These are phyloP conservation scores for Boletus subcaerulescens DNA, from an alignment of 768 basidiomycete genomes.

Conservation along the genomic window DNA sequence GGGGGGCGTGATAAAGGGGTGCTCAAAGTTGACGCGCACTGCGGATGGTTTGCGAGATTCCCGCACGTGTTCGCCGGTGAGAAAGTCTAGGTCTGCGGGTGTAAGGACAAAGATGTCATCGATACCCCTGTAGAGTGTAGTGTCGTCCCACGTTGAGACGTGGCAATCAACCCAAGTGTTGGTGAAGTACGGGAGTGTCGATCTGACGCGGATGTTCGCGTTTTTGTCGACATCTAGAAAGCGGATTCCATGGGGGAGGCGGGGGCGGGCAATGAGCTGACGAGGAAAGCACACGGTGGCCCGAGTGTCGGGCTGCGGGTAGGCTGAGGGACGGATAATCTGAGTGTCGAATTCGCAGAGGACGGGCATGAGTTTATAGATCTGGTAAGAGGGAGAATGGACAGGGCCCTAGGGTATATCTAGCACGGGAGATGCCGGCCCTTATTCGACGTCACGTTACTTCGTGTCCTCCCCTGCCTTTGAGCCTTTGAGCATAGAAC, in stretches of 20 bases:
- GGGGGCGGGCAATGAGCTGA: slow-evolving; percentile 14
- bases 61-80: slow-evolving; percentile 10
- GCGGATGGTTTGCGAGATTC: background rate
- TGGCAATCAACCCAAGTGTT: slow-evolving; percentile 3
- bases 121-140: background rate
- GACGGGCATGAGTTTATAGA: slow-evolving; percentile 6
- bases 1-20: background rate
- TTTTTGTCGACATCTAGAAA: slow-evolving; percentile 1
- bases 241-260: slow-evolving; percentile 16
- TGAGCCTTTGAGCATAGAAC: no score
- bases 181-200: slow-evolving; percentile 5
- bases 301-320: slow-evolving; percentile 6
- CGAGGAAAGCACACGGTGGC: slow-evolving; percentile 11
- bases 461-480: no score
- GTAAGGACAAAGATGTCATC: background rate
- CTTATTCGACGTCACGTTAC: no score
- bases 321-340: background rate
- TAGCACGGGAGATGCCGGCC: no score
- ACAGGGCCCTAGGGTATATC: background rate
- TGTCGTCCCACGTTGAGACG: background rate
- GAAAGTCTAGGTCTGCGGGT: slow-evolving; percentile 13
- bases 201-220: slow-evolving; percentile 10
- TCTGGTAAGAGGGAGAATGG: background rate
- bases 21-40: slow-evolving; percentile 2
- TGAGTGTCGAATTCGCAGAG: slow-evolving; percentile 13